Evolutionary conservation across 2,329 filamentous ascomycete species (phyloP), one percentile per base, ranked within the genome.

Genomic region (Penicillium sp.): DNA sequence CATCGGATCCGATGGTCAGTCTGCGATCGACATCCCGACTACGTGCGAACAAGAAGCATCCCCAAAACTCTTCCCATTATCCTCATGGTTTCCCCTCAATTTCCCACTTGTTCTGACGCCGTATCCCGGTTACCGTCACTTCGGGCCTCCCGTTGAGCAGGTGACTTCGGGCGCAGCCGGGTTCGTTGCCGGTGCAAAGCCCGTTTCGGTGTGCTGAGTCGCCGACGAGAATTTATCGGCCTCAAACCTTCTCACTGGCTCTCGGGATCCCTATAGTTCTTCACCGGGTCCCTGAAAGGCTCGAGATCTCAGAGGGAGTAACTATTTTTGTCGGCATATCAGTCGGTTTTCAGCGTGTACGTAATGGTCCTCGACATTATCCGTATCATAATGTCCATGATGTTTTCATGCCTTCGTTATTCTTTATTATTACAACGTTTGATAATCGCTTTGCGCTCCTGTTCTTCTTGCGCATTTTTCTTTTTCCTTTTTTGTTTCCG

Each of bases 41-140:
- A 4, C 13, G 3, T 28, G 25, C 42, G 44, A 69, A 68, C 58
- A 65, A 61, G 46, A 69, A 69, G 47, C 57, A 54, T 40, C 7
- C 48, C 22, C 5, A 51, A 57, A 36, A 22, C 39, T 11, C 59
- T 68, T 60, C 64, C 68, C 67, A 69, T 68, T 70, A 64, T 63
- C 58, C 24, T 46, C 53, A 14, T 42, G 50, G 40, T 11, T n/a
- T 33, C 16, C 13, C 14, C 14, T 38, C 22, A 16, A 38, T 22
- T 35, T 13, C 25, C 14, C 20, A 42, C 42, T 9, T 44, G 33
- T 45, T 30, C 31, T 10, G 20, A 16, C 3, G 28, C 13, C 41
- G 54, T 57, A 39, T 57, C 38, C 25, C 24, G 24, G 51, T 53
- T 60, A 62, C 62, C 20, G 42, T 54, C 36, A n/a, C 13, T 7